Conservation (phyloP, 805 yeast species). For the Yarrowia sp. region DNA sequence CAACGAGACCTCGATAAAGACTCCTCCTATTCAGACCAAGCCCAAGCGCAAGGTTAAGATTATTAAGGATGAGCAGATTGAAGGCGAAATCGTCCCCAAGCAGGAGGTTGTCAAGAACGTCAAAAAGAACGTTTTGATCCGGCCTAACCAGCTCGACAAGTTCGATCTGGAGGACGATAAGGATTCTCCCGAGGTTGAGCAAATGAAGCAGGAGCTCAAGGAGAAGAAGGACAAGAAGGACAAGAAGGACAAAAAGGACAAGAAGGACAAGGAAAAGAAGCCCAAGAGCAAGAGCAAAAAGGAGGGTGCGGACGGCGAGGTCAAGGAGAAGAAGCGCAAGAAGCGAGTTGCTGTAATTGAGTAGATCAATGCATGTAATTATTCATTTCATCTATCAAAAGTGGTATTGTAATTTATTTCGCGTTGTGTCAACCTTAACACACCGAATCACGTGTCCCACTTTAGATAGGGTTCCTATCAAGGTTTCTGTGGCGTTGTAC, state of each 20-base stretch:
- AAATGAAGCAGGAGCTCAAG: conserved; percentile 30
- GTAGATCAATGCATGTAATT: conserved; percentile 6
- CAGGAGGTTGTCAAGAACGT: conserved; percentile 22
- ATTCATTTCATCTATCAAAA: background rate
- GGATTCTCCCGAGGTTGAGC: conserved; percentile 40
- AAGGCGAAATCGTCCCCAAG: conserved; percentile 41
- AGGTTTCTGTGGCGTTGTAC: conserved; percentile 29
- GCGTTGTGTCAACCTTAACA: background rate
- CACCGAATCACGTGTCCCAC: conserved; percentile 1
- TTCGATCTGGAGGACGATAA: conserved; percentile 40
- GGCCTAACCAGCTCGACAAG: conserved; percentile 43
- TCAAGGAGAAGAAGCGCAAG: conserved; percentile 38
- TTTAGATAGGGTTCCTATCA: conserved; percentile 29
- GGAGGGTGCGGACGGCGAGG: conserved; percentile 29
- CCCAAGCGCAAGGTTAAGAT: conserved; percentile 46
- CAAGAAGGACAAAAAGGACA: conserved; percentile 16
- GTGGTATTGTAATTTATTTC: too few species aligned
- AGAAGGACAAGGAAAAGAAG: conserved; percentile 31
- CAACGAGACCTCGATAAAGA: conserved; percentile 42
- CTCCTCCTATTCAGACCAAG: conserved; percentile 38
- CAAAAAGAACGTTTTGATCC: conserved; percentile 13
- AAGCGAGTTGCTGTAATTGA: conserved; percentile 37
- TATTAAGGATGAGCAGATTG: conserved; percentile 48
- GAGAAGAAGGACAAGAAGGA: conserved; percentile 6
- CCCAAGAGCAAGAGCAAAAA: conserved; percentile 43